Conservation (phyloP, 352 stramenopile genomes). For the Phytophthora brassicae region DNA sequence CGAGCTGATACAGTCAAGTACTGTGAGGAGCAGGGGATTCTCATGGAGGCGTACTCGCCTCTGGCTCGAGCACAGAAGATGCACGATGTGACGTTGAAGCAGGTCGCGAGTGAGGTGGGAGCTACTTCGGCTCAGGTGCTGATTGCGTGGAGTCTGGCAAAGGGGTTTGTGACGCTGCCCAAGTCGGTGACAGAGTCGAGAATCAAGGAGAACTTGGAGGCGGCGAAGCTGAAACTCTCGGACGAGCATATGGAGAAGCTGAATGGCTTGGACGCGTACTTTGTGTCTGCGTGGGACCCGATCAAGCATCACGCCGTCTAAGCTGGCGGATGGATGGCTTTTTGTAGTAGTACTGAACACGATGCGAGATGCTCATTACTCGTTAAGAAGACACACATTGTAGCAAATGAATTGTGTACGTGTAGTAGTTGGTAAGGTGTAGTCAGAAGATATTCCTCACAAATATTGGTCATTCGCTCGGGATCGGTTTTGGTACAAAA, state of each 20-base stretch:
- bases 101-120: too few relatives aligned
- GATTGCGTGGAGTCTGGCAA: conserved; percentile 47
- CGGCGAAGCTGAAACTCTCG: conserved; percentile 29
- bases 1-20: conserved; percentile 35
- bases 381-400: too few relatives aligned
- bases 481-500: too few relatives aligned
- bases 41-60: conserved; percentile 54
- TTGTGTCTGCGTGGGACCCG: conserved; percentile 36
- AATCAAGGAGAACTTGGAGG: conserved; percentile 45
- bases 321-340: too few relatives aligned
- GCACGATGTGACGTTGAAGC: conserved; percentile 20
- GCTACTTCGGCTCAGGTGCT: conserved; percentile 39
- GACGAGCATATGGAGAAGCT: conserved; percentile 35
- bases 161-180: conserved; percentile 53
- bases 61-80: conserved; percentile 16
- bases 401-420: too few relatives aligned
- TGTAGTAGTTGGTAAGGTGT: too few relatives aligned
- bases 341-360: too few relatives aligned
- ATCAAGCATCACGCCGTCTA: too few relatives aligned
- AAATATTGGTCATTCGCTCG: too few relatives aligned
- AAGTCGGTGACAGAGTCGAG: conserved; percentile 42
- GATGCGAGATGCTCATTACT: too few relatives aligned
- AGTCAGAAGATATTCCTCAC: too few relatives aligned
- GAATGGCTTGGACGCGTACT: too few relatives aligned
- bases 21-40: conserved; percentile 25